Conservation (phyloP, 495 filamentous ascomycete genomes). For the Articulospora tetracladia region DNA sequence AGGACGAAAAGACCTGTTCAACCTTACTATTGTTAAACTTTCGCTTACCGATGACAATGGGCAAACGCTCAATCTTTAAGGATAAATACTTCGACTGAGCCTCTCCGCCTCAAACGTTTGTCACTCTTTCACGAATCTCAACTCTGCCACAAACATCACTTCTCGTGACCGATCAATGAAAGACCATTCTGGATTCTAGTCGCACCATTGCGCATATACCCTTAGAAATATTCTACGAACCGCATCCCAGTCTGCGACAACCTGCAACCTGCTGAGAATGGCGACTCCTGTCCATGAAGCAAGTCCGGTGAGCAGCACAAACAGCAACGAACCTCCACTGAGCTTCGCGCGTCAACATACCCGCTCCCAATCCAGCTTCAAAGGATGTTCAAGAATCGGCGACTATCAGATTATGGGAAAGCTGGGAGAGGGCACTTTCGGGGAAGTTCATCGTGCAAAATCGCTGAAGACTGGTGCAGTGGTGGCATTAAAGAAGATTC, state of each 20-base stretch:
- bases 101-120: background rate
- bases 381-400: conserved; percentile 80
- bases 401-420: conserved; percentile 89
- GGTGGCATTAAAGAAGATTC: conserved; percentile 92
- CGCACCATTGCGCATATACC: background rate
- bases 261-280: conserved; percentile 7
- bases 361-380: conserved; percentile 47
- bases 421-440: conserved; percentile 96
- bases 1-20: background rate
- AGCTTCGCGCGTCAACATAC: conserved; percentile 16
- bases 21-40: background rate
- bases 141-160: background rate
- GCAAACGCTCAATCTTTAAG: conserved; percentile 2
- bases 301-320: conserved; percentile 14
- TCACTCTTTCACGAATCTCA: background rate
- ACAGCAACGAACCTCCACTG: conserved; percentile 14
- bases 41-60: conserved; percentile 8
- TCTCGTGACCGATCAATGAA: background rate
- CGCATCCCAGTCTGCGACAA: background rate
- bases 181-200: background rate
- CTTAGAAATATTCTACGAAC: background rate
- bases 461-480: conserved; percentile 66
- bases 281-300: conserved; percentile 18
- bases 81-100: background rate
- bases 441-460: conserved; percentile 88